A percentile compares a stretch with the other conserved stretches of the same genome.
These are phyloP conservation scores for Scenedesmus sp. DNA, from an alignment of 163 green algal species.

Conservation along the genomic window DNA sequence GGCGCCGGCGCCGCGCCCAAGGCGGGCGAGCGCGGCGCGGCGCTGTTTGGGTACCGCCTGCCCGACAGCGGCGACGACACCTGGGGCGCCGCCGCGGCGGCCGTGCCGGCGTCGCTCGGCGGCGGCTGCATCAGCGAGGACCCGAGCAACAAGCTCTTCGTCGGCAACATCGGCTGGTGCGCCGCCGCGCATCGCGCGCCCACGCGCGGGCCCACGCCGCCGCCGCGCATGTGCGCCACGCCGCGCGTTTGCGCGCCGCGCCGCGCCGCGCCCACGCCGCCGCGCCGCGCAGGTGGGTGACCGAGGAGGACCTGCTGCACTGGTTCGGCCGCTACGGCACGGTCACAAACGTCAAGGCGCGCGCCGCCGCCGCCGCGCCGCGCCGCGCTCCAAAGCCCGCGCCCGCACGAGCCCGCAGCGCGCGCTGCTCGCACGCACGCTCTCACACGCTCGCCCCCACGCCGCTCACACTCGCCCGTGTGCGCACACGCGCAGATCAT, in stretches of 20 bases:
- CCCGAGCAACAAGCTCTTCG: slow-evolving; percentile 53
- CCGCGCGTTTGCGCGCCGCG: no score
- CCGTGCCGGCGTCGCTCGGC: no score
- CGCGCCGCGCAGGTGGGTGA: no score
- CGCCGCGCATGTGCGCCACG: no score
- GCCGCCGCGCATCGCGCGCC: no score
- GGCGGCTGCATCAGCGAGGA: slow-evolving; percentile 32
- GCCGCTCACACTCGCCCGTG: background rate
- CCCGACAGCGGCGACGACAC: slow-evolving; percentile 39
- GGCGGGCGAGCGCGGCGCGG: no score
- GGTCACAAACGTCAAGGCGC: slow-evolving; percentile 45
- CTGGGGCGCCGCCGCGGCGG: background rate
- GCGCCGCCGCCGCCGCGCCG: background rate
- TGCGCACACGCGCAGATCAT: slow-evolving; percentile 37
- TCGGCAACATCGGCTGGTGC: slow-evolving; percentile 51
- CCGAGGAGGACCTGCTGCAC: slow-evolving; percentile 40
- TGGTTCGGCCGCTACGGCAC: slow-evolving; percentile 48
- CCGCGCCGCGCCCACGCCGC: no score
- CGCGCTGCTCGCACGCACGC: background rate
- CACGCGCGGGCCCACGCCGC: no score
- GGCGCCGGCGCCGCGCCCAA: background rate
- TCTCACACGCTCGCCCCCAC: background rate
- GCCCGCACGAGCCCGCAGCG: background rate
- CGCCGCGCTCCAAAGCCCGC: background rate
- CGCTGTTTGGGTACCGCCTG: slow-evolving; percentile 33